A percentile compares a stretch with the other conserved stretches of the same genome.
These are phyloP conservation scores for Tinospora cordifolia DNA, from an alignment of 164 flowering plant genomes.

Conservation along the genomic window DNA sequence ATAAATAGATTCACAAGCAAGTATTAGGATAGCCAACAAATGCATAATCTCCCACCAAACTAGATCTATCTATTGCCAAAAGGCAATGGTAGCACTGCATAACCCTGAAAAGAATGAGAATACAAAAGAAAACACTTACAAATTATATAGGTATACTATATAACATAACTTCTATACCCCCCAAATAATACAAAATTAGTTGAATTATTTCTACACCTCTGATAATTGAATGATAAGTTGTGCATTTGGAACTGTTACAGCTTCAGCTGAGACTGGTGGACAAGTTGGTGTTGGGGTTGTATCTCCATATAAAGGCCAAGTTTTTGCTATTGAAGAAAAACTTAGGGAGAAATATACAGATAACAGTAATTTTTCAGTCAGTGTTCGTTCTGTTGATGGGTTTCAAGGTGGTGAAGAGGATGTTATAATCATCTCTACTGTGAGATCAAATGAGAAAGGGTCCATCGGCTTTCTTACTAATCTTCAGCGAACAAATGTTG, in stretches of 20 bases:
- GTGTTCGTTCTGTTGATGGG: slow-evolving; percentile 43
- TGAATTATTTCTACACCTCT: too few species aligned
- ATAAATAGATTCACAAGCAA: not conserved
- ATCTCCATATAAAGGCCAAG: slow-evolving; percentile 39
- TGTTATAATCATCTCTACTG: slow-evolving; percentile 34
- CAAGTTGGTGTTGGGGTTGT: slow-evolving; percentile 27
- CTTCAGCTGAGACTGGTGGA: slow-evolving; percentile 11
- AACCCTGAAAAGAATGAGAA: too few species aligned
- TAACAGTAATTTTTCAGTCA: slow-evolving; percentile 20
- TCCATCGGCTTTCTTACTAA: slow-evolving; percentile 18
- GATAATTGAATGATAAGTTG: too few species aligned
- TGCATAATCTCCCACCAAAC: not conserved
- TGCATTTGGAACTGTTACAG: slow-evolving; percentile 12
- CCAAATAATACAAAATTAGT: too few species aligned
- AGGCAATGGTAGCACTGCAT: too few species aligned
- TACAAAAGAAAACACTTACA: too few species aligned
- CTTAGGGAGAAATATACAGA: slow-evolving; percentile 25
- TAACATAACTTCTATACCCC: too few species aligned
- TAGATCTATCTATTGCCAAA: not conserved
- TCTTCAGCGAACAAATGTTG: slow-evolving; percentile 31
- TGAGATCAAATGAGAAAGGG: slow-evolving; percentile 20
- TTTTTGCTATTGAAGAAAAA: slow-evolving; percentile 29
- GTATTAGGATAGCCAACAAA: not conserved
- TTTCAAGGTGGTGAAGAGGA: slow-evolving; percentile 51
- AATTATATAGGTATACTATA: too few species aligned